Evolutionary conservation across 129 eudicot genomes (phyloP).

Genomic region (Flaveria linearis): DNA sequence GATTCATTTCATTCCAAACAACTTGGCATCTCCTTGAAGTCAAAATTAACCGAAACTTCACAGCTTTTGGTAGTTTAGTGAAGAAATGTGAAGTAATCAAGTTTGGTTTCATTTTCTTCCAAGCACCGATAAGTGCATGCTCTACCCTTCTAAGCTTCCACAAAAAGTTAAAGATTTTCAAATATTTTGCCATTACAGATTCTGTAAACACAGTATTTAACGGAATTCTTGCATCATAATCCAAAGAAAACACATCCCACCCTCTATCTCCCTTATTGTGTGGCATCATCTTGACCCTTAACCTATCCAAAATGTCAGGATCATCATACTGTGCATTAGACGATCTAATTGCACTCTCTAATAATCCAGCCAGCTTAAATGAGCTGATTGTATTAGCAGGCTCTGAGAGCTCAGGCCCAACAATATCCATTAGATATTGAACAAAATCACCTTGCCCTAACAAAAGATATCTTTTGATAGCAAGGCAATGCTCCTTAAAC

Average conservation of each 20-base stretch:
- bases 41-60: slow-evolving; percentile 66
- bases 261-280: slow-evolving; percentile 91
- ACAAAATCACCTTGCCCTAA: slow-evolving; percentile 99
- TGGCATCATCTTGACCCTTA: slow-evolving; percentile 98
- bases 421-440: slow-evolving; percentile 95
- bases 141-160: slow-evolving; percentile 99
- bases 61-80: slow-evolving; percentile 62
- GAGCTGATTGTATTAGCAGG: slow-evolving; percentile 94
- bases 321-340: slow-evolving; percentile 97
- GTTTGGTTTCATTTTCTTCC: slow-evolving; percentile 98
- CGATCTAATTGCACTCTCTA: slow-evolving; percentile 89
- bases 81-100: slow-evolving; percentile 74
- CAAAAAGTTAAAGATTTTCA: slow-evolving; percentile 84
- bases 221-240: slow-evolving; percentile 86
- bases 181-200: slow-evolving; percentile 77
- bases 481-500: slow-evolving; percentile 97
- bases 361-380: slow-evolving; percentile 86
- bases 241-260: slow-evolving; percentile 99
- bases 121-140: slow-evolving; percentile 81
- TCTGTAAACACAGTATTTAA: slow-evolving; percentile 86
- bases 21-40: slow-evolving; percentile 87
- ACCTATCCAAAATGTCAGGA: slow-evolving; percentile 78
- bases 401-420: slow-evolving; percentile 92
- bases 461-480: slow-evolving; percentile 83
- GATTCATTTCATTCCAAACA: slow-evolving; percentile 97